Evolutionary conservation across 441 rosid species (phyloP).

Genomic region (Gossypium gossypioides): DNA sequence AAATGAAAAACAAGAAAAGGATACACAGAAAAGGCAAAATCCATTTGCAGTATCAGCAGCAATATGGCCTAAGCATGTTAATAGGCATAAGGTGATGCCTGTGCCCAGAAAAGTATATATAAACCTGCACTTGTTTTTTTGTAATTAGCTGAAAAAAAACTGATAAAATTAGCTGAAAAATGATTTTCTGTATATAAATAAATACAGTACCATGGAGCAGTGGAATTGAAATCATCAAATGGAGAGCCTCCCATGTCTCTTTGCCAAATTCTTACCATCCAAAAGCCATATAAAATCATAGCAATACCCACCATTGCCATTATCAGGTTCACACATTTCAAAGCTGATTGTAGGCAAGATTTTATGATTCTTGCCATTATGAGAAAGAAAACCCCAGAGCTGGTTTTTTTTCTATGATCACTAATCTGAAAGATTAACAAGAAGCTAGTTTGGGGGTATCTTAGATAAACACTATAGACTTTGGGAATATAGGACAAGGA

Average conservation of each 20-base stretch:
- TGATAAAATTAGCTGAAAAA: neutral
- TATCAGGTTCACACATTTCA: constrained; percentile 25
- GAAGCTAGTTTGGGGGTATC: neutral
- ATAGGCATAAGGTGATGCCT: constrained; percentile 34
- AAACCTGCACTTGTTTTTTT: constrained; percentile 32
- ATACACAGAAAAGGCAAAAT: constrained; percentile 48
- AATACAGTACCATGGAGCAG: constrained; percentile 24
- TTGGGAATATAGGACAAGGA: neutral
- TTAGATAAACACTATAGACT: neutral
- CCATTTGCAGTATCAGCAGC: constrained; percentile 39
- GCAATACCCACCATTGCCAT: constrained; percentile 30
- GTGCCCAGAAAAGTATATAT: constrained; percentile 27
- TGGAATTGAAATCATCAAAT: constrained; percentile 13
- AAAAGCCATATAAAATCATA: constrained; percentile 28
- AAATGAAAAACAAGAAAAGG: constrained; percentile 20
- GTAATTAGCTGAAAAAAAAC: neutral
- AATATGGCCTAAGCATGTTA: constrained; percentile 40
- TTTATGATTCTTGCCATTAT: constrained; percentile 21
- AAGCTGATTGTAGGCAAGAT: constrained; percentile 22
- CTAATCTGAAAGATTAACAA: neutral
- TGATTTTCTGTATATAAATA: no score
- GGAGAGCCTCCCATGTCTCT: constrained; percentile 21
- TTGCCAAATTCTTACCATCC: constrained; percentile 42
- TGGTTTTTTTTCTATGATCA: neutral
- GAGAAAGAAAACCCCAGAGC: neutral